A percentile compares a stretch with the other conserved stretches of the same genome.
phyloP scores from a whole-genome alignment of 257 asterid genomes.

The Mitragyna speciosa region DNA sequence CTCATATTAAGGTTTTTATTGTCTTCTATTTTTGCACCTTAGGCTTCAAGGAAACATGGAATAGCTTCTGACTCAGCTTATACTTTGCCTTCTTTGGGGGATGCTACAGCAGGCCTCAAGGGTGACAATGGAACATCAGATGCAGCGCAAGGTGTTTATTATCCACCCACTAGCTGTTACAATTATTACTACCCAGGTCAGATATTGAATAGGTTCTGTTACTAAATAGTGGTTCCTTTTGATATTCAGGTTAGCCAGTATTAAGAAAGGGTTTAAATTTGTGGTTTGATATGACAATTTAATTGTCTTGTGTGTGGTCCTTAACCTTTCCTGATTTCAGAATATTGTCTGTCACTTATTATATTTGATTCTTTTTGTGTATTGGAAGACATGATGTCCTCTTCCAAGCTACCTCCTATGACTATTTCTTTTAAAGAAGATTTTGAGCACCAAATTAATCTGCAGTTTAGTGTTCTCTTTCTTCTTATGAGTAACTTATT shows the following conservation, averaged over 20 bases:
- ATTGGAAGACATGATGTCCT: neutral
- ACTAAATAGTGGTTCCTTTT: neutral
- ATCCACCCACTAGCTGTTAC: slow-evolving; percentile 56
- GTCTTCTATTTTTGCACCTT: neutral
- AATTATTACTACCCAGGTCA: slow-evolving; percentile 66
- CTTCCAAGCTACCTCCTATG: neutral
- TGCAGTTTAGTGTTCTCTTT: neutral
- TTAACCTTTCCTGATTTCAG: neutral
- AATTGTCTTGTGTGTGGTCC: neutral
- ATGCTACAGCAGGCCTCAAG: slow-evolving; percentile 35
- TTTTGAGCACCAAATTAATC: neutral
- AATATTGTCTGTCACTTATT: neutral
- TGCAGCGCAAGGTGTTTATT: slow-evolving; percentile 51
- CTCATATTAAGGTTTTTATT: neutral
- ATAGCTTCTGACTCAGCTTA: slow-evolving; percentile 33
- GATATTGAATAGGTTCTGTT: slow-evolving; percentile 24
- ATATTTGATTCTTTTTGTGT: neutral
- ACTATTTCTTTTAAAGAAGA: neutral
- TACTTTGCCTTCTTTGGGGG: slow-evolving; percentile 34
- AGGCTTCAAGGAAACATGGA: slow-evolving; percentile 51
- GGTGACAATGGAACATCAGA: slow-evolving; percentile 39
- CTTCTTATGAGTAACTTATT: neutral
- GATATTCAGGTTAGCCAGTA: neutral
- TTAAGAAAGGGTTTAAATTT: neutral
- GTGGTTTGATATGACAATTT: neutral